Evolutionary conservation across 1,284 basidiomycete species (phyloP), one percentile per base, ranked within the genome.

Genomic region (Caloboletus inedulis): DNA sequence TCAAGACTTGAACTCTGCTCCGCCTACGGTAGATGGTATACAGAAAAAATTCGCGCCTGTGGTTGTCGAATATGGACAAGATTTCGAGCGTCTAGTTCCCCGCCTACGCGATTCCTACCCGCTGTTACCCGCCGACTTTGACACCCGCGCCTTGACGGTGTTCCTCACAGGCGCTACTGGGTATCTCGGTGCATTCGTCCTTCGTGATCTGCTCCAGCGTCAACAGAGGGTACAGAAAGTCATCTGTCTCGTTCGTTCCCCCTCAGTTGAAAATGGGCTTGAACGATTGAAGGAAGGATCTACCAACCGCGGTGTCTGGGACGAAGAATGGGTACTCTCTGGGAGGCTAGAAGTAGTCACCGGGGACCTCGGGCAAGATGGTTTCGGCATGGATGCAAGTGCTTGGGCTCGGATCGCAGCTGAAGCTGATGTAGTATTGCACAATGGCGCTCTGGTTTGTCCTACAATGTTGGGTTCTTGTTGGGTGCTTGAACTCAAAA

Each of bases 151-250:
- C 23, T 61, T 94, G 40, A 93, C 90, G 0, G 81, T 98, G 16
- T 95, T 99, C 76, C 81, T 99, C 40, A 99, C 97, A 10, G 97
- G 97, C 27, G 96, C 92, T 2, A 98, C 97, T 16, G 97, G 97
- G 6, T 99, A 96, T 79, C 78, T 99, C 12, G 97, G 97, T 19
- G 94, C 93, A 4, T 98, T 98, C 70, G 82, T 98, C 55, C 76
- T 99, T 40, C 78, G 80, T 41, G 91, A 98, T 68, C 75, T 99
- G 39, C 78, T 99, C 1, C 72, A 76, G 13, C 77, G 84, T 30
- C 61, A 72, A 25, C 75, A 76, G 3, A 77, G 81, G 50, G 89
- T 98, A 14, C 76, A 77, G 62, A 95, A 94, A 72, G 95, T 99
- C 37, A 86, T 97, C 56, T 97, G 92, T 62, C 85, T 97, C 25